Conservation (phyloP, 768 basidiomycete species). For the Pleurotus tuber-regium region DNA sequence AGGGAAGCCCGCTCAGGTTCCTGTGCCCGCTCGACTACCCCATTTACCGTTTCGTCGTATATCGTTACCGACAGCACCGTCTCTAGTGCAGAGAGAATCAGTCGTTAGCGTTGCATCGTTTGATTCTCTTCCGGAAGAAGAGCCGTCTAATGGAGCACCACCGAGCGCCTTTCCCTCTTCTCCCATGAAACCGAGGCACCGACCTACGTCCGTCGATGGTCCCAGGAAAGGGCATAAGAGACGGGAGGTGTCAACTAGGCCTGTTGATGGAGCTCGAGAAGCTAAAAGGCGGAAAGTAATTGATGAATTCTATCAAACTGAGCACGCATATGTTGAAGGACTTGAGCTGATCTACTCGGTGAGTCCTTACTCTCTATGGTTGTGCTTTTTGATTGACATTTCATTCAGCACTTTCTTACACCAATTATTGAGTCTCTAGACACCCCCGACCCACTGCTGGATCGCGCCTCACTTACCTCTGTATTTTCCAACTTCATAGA, state of each 20-base stretch:
- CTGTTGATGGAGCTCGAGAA: conserved; percentile 45
- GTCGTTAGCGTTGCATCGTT: conserved; percentile 71
- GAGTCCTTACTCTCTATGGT: conserved; percentile 21
- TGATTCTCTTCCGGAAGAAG: conserved; percentile 65
- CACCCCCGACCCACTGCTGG: conserved; percentile 62
- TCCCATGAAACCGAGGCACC: conserved; percentile 31
- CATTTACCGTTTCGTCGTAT: conserved; percentile 65
- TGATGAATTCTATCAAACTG: conserved; percentile 81
- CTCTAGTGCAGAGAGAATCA: conserved; percentile 56
- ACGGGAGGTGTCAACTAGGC: conserved; percentile 35
- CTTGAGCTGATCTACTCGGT: conserved; percentile 83
- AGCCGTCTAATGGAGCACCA: conserved; percentile 22
- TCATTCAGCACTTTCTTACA: conserved; percentile 69
- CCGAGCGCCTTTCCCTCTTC: conserved; percentile 31
- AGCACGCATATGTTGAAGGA: conserved; percentile 77
- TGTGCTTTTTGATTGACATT: conserved; percentile 10
- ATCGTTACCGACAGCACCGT: conserved; percentile 54
- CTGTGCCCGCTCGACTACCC: conserved; percentile 38
- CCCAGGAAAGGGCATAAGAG: conserved; percentile 34
- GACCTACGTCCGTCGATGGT: conserved; percentile 40
- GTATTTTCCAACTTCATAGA: conserved; percentile 90
- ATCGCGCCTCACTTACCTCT: conserved; percentile 63
- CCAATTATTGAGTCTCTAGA: conserved; percentile 79
- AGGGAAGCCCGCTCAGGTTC: conserved; percentile 22
- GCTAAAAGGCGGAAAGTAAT: conserved; percentile 67